phyloP scores from a whole-genome alignment of 805 yeast genomes.

The Blastobotrys attinorum region DNA sequence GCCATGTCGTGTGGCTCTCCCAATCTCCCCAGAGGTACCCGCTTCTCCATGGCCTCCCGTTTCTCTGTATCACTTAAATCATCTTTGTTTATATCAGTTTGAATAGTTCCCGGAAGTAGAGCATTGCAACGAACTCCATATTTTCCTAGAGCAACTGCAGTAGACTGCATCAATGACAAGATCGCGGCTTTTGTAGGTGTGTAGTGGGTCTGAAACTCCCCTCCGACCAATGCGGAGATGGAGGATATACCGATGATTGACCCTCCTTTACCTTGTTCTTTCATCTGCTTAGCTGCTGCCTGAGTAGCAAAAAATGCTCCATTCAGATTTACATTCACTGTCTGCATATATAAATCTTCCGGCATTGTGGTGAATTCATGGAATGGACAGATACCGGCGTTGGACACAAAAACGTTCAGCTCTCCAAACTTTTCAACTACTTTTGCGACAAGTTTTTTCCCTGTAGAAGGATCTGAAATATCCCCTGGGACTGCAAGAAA shows the following conservation, averaged over 20 bases:
- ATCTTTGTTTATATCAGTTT: conserved; percentile 51
- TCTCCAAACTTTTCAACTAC: conserved; percentile 38
- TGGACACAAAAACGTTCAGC: conserved; percentile 46
- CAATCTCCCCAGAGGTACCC: conserved; percentile 70
- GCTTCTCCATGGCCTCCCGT: conserved; percentile 37
- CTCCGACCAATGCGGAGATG: conserved; percentile 57
- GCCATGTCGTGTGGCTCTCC: conserved; percentile 77
- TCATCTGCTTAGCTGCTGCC: conserved; percentile 55
- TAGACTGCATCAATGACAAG: conserved; percentile 50
- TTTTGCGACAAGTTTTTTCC: conserved; percentile 20
- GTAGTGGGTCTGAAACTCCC: conserved; percentile 42
- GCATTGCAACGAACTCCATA: conserved; percentile 59
- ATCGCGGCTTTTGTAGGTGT: conserved; percentile 65
- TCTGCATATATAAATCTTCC: conserved; percentile 47
- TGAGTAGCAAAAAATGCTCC: conserved; percentile 58
- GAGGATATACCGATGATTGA: conserved; percentile 55
- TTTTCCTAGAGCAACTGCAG: conserved; percentile 61
- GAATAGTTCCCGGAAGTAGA: conserved; percentile 68
- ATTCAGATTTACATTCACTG: conserved; percentile 52
- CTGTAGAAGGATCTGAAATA: conserved; percentile 34
- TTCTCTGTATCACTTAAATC: conserved; percentile 39
- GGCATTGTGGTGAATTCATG: conserved; percentile 46
- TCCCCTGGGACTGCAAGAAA: conserved; percentile 38
- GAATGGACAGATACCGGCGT: conserved; percentile 44
- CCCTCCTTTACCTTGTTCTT: conserved; percentile 40